Base-by-base conservation (phyloP, 768 basidiomycete genomes). In the Trametes cinnabarina region DNA sequence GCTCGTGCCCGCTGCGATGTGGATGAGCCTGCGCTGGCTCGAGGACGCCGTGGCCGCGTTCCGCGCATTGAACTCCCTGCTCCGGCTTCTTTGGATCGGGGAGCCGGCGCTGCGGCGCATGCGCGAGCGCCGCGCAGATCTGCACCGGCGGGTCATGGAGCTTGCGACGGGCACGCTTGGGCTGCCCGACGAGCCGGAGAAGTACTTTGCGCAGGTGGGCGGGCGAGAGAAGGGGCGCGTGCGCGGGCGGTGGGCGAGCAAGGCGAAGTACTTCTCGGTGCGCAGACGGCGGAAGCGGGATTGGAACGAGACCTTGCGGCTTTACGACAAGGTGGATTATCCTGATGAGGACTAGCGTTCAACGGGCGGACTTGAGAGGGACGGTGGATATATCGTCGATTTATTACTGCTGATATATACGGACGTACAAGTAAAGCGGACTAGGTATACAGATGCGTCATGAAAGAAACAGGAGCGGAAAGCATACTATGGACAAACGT, bases 11-110 rank as follows among this genome's bases (percentile, higher is more conserved):
- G 76, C 79, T 4, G 65, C 87, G 63, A 93, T 94, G 93, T 95
- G 93, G 92, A 85, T 94, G 76, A 82, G 88, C 17, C 76, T 95
- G 58, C 84, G 93, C 49, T 94, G 92, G 91, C 76, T 90, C 39
- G 93, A 95, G 68, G 93, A 94, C 63, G 85, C 87, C 1, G 78
- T 92, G 3, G 82, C 91, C 0, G 83, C 91, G 4, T 85, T 88
- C 67, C 84, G 93, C 41, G 93, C 93, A 3, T 82, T 87, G 60
- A 73, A 77, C 0, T 76, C 86, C 1, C 79, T 94, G 14, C 63
- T 75, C 6, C 81, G 85, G 14, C 75, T 94, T 8, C 71, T 94
- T 11, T 70, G 78, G 41, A 81, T 90, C 20, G 87, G 88, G 7
- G 79, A 81, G 46, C 66, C 74, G 3, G 81, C 81, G 3, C 71